Base-by-base conservation (phyloP, 345 rosid species). In the Clarkia xantiana region DNA sequence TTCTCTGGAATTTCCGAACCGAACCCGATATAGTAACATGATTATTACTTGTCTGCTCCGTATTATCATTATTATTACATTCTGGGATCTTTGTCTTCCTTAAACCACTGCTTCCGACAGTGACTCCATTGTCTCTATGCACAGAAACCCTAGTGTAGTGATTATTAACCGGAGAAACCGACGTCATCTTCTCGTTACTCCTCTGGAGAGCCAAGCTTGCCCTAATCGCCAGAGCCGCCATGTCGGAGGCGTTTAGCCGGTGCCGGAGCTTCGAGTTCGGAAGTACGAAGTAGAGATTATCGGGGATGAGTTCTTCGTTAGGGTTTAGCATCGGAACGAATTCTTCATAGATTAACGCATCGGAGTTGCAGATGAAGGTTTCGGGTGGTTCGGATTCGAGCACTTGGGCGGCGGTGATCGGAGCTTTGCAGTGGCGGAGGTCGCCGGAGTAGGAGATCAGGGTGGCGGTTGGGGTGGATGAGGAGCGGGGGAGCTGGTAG, bases 161-260 rank as follows among this genome's bases (percentile, higher is more conserved):
- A 7, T 29, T 4, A 29, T 29, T 9, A 41, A 66, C 52, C 54
- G 97, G 89, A 12, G 94, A 74, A 40, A 79, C 73, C 57, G 80
- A 62, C 19, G 66, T 66, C 49, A 67, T 72, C 60, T 69, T 12
- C 34, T 22, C 39, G 34, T n/a, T 58, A 45, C 38, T 48, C 9
- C 62, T 39, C 40, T 11, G 36, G 9, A 29, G 36, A 29, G 36
- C 36, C 36, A 29, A 29, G 36, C 36, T 29, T 29, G 36, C 97
- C 59, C 79, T 85, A 13, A 90, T 94, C 11, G 97, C 97, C 57
- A 86, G 71, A 42, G 88, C 94, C 2, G 94, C 97, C 97, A 90
- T 90, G 42, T 79, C 95, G 7, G 80, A 64, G 14, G 97, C 84
- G n/a, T 75, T 58, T 13, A 90, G 42, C 9, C 67, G 76, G 58